Percentiles rank a stretch among this genome's conserved stretches.
These are phyloP conservation scores for Leishmania major DNA, from an alignment of 208 protist species.

Conservation along the genomic window DNA sequence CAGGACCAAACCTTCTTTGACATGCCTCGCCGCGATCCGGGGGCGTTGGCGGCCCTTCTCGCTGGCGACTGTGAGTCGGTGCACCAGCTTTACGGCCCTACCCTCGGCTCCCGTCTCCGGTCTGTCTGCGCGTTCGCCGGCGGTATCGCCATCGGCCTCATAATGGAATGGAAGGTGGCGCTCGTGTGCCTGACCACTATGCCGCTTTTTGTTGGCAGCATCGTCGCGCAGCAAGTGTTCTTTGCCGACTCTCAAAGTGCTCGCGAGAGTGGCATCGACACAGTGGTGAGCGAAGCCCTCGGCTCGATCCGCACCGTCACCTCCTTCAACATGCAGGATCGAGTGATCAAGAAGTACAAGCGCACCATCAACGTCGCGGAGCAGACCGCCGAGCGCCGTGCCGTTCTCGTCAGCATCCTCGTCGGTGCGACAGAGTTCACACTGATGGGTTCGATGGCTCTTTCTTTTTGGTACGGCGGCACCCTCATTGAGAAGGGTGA, in stretches of 20 bases:
- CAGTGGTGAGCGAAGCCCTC: conserved; percentile 68
- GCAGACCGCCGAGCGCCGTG: conserved; percentile 27
- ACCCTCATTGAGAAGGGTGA: conserved; percentile 75
- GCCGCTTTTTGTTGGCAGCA: conserved; percentile 50
- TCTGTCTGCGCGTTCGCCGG: conserved; percentile 46
- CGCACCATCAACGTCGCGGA: conserved; percentile 26
- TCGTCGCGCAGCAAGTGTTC: conserved; percentile 51
- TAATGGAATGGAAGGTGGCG: conserved; percentile 77
- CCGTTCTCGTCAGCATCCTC: conserved; percentile 37
- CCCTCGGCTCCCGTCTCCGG: conserved; percentile 65
- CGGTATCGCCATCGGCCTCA: conserved; percentile 62
- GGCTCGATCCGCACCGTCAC: conserved; percentile 73
- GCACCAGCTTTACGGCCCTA: conserved; percentile 76
- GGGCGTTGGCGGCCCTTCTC: conserved; percentile 61
- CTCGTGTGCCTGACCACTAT: conserved; percentile 59
- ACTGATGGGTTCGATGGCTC: conserved; percentile 55
- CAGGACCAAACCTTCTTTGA: conserved; percentile 91
- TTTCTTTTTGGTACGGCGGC: conserved; percentile 86
- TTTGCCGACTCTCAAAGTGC: conserved; percentile 41
- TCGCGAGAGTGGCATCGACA: conserved; percentile 46
- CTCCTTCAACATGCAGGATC: conserved; percentile 71
- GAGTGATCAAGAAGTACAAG: conserved; percentile 34
- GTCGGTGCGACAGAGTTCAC: conserved; percentile 58
- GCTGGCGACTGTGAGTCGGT: conserved; percentile 83
- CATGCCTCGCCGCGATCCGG: conserved; percentile 70